Evolutionary conservation across 345 rosid genomes (phyloP).

Genomic region (Rhizophora apiculata): DNA sequence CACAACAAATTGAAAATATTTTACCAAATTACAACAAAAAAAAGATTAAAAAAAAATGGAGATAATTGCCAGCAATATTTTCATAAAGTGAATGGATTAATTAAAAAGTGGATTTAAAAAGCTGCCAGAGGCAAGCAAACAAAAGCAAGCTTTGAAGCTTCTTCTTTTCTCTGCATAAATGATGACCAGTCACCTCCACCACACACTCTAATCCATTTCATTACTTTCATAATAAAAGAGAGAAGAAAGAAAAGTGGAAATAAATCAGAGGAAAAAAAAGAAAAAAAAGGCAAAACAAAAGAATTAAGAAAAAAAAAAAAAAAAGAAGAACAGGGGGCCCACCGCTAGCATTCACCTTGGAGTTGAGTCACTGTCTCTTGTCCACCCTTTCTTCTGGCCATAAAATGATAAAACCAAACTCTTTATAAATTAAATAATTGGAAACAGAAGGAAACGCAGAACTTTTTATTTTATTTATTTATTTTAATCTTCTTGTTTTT

Average conservation of each 20-base stretch:
- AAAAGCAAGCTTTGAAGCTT: constrained; percentile 19
- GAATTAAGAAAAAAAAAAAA: not conserved
- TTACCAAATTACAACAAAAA: no score
- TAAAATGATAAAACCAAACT: no score
- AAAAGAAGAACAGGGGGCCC: constrained; percentile 9
- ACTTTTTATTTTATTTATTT: not conserved
- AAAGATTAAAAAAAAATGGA: not conserved
- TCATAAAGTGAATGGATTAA: not conserved
- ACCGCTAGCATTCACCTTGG: constrained; percentile 38
- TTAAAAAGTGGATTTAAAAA: not conserved
- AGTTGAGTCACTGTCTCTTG: constrained; percentile 44
- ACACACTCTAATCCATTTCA: not conserved
- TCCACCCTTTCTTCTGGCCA: constrained; percentile 12
- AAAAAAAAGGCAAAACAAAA: not conserved
- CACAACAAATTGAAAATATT: no score
- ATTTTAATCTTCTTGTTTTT: not conserved
- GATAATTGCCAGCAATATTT: not conserved
- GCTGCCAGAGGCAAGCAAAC: constrained; percentile 17
- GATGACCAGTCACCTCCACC: no score
- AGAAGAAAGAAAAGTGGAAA: not conserved
- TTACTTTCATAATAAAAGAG: not conserved
- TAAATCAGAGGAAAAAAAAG: no score
- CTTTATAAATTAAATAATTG: constrained; percentile 2
- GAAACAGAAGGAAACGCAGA: not conserved
- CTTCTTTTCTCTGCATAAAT: not conserved